phyloP scores from a whole-genome alignment of 2,329 filamentous ascomycete genomes.

The Neopestalotiopsis sp. region DNA sequence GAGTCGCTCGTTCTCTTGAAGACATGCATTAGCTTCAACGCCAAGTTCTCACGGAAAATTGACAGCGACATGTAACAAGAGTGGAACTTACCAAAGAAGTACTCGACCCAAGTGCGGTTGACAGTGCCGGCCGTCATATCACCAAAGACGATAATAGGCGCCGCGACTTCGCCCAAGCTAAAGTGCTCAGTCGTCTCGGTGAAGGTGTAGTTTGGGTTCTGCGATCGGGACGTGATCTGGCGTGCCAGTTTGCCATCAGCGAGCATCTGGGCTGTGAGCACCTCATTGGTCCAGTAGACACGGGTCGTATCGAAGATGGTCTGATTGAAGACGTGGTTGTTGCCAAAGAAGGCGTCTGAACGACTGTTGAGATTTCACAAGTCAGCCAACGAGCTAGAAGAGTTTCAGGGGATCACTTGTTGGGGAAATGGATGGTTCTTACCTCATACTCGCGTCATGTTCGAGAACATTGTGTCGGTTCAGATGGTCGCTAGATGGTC shows the following conservation, averaged over 20 bases:
- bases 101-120: constrained; percentile 35
- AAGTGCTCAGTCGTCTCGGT: constrained; percentile 39
- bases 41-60: too few relatives aligned
- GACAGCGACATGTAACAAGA: too few relatives aligned
- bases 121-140: constrained; percentile 39
- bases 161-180: constrained; percentile 45
- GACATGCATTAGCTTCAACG: neutral
- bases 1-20: neutral
- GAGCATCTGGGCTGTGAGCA: constrained; percentile 22
- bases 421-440: too few relatives aligned
- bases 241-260: neutral
- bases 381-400: too few relatives aligned
- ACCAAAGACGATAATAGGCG: constrained; percentile 45
- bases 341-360: constrained; percentile 2
- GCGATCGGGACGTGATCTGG: neutral
- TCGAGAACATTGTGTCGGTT: constrained; percentile 16
- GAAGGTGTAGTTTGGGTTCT: neutral
- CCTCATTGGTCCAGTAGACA: neutral
- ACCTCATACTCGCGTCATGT: constrained; percentile 18
- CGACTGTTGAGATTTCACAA: neutral
- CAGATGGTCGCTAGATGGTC: constrained; percentile 16
- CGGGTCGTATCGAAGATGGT: constrained; percentile 9
- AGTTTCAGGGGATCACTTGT: too few relatives aligned
- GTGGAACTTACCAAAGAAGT: constrained; percentile 36
- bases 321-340: constrained; percentile 11